A percentile compares a stretch with the other conserved stretches of the same genome.
phyloP scores from a whole-genome alignment of 495 filamentous ascomycete species.

The Neurospora hispaniola region DNA sequence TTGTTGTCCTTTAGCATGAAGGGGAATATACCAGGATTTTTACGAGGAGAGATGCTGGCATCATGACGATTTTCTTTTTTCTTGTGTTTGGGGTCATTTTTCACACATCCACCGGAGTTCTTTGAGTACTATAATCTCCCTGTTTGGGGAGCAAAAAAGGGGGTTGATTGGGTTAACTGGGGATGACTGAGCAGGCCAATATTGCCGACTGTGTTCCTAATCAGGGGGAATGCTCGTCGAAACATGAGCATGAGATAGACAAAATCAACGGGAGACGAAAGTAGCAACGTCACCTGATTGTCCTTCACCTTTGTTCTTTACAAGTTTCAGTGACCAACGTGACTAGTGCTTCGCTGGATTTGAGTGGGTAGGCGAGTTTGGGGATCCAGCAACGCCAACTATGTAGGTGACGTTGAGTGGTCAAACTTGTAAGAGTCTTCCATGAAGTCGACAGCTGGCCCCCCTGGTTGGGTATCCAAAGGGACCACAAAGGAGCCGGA shows the following conservation, averaged over 20 bases:
- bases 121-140: slow-evolving; percentile 6
- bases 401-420: not conserved
- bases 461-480: not conserved
- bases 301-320: not conserved
- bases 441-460: not conserved
- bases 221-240: not conserved
- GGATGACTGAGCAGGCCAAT: not conserved
- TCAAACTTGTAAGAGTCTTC: not conserved
- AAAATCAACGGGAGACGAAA: not conserved
- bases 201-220: not conserved
- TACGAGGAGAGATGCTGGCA: not conserved
- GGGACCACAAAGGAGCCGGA: not conserved
- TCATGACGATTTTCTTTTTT: slow-evolving; percentile 5
- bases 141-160: slow-evolving; percentile 11
- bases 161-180: slow-evolving; percentile 8
- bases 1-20: not conserved
- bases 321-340: not conserved
- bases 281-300: not conserved
- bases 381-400: not conserved
- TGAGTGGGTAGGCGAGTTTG: not conserved
- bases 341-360: not conserved
- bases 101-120: slow-evolving; percentile 20
- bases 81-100: slow-evolving; percentile 9
- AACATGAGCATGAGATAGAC: not conserved
- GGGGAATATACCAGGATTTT: not conserved